phyloP scores from a whole-genome alignment of 31 red algal genomes.

The Bonnemaisonia californica region DNA sequence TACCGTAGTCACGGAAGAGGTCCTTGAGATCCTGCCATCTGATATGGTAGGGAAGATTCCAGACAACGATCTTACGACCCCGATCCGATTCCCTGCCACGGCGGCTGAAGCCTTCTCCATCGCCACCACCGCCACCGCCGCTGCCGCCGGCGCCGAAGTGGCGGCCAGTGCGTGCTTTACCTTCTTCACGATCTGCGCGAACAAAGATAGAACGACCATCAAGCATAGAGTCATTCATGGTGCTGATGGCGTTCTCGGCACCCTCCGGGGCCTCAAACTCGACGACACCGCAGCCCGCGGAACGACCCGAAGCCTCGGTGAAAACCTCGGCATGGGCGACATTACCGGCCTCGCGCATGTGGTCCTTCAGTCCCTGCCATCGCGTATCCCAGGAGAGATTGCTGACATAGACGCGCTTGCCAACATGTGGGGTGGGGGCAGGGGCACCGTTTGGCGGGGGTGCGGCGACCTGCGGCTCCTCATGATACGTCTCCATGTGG shows the following conservation, averaged over 20 bases:
- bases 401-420: conserved; percentile 89
- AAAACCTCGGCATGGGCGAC: conserved; percentile 96
- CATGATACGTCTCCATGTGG: conserved; percentile 64
- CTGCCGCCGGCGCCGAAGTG: conserved; percentile 20
- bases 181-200: conserved; percentile 93
- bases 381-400: conserved; percentile 93
- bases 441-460: conserved; percentile 45
- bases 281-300: conserved; percentile 96
- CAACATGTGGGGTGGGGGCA: conserved; percentile 37
- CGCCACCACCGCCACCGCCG: conserved; percentile 38
- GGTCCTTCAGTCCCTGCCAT: conserved; percentile 97
- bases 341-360: conserved; percentile 95
- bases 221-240: conserved; percentile 87
- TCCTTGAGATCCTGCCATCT: conserved; percentile 99
- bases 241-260: conserved; percentile 89
- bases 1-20: conserved; percentile 89
- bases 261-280: conserved; percentile 92
- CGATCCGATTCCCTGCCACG: conserved; percentile 68
- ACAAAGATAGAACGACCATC: conserved; percentile 96
- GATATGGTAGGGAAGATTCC: conserved; percentile 93
- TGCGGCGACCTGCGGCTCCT: conserved; percentile 39
- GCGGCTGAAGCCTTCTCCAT: conserved; percentile 42
- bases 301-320: conserved; percentile 91
- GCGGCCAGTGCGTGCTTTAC: conserved; percentile 44
- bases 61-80: conserved; percentile 96